Conservation (phyloP, 768 basidiomycete species). For the Xerocomus spinulosus region DNA sequence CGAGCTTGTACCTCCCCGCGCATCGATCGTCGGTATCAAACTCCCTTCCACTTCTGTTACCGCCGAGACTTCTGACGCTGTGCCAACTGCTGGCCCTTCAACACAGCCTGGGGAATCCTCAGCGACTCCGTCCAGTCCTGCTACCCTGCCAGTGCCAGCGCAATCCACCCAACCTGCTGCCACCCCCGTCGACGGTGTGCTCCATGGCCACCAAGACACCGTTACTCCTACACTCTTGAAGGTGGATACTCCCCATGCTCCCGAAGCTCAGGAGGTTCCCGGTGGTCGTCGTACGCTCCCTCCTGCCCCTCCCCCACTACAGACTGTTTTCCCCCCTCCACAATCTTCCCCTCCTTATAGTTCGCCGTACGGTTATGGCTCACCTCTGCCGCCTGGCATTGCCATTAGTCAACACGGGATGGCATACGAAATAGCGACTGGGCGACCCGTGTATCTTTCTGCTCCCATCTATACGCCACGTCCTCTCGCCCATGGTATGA, state of each 20-base stretch:
- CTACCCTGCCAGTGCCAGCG: conserved; percentile 6
- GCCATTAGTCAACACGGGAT: conserved; percentile 71
- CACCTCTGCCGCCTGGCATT: conserved; percentile 62
- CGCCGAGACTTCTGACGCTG: neutral
- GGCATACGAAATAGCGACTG: conserved; percentile 79
- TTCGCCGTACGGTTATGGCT: conserved; percentile 62
- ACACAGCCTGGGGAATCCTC: conserved; percentile 8
- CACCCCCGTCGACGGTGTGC: conserved; percentile 12
- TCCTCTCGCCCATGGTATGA: conserved; percentile 56
- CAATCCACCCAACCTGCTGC: conserved; percentile 12
- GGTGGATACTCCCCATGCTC: conserved; percentile 23
- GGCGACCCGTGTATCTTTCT: conserved; percentile 72
- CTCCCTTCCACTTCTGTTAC: conserved; percentile 28
- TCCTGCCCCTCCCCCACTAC: conserved; percentile 40
- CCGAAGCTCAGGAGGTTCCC: conserved; percentile 20
- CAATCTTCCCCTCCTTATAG: conserved; percentile 55
- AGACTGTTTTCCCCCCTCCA: conserved; percentile 39
- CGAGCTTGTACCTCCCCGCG: conserved; percentile 34
- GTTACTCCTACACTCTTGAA: conserved; percentile 25
- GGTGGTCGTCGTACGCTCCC: conserved; percentile 29
- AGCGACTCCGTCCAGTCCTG: conserved; percentile 6
- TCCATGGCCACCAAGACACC: conserved; percentile 28
- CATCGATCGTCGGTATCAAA: conserved; percentile 23
- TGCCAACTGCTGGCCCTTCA: conserved; percentile 8
- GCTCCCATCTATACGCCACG: conserved; percentile 64